phyloP scores from a whole-genome alignment of 2,329 filamentous ascomycete genomes.

The Lachnellula hyalina region DNA sequence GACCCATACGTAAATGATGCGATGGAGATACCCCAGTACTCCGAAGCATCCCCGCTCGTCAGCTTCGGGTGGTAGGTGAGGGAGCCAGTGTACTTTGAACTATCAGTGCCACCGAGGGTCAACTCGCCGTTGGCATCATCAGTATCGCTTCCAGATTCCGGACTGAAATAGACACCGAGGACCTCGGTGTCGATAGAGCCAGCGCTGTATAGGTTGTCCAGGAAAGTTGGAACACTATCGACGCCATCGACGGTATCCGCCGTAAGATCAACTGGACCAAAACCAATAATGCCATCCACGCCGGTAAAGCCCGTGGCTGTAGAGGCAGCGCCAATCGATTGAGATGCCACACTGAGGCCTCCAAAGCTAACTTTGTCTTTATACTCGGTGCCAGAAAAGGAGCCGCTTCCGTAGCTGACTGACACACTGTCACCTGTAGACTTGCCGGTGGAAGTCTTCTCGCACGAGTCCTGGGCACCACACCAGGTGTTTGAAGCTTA shows the following conservation, averaged over 20 bases:
- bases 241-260: conserved; percentile 22
- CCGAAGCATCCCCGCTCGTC: conserved; percentile 41
- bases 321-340: conserved; percentile 17
- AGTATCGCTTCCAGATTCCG: conserved; percentile 25
- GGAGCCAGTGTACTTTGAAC: conserved; percentile 58
- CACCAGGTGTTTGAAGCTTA: conserved; percentile 27
- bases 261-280: conserved; percentile 27
- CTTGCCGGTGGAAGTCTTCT: conserved; percentile 18
- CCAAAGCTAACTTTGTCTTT: conserved; percentile 30
- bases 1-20: conserved; percentile 55
- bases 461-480: conserved; percentile 12
- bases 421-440: conserved; percentile 22
- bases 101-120: conserved; percentile 65
- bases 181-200: conserved; percentile 28
- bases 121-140: conserved; percentile 62
- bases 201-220: conserved; percentile 28
- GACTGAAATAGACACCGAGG: conserved; percentile 28
- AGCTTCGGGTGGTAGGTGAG: conserved; percentile 54
- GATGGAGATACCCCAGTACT: conserved; percentile 67
- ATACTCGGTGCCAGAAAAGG: conserved; percentile 27
- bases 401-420: conserved; percentile 27
- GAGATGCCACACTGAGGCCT: conserved; percentile 23
- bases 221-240: conserved; percentile 26
- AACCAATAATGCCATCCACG: conserved; percentile 19
- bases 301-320: conserved; percentile 8